Percentiles rank a stretch among this genome's conserved stretches.
These are phyloP conservation scores for Clarkia xantiana DNA, from an alignment of 345 rosid species.

Conservation along the genomic window DNA sequence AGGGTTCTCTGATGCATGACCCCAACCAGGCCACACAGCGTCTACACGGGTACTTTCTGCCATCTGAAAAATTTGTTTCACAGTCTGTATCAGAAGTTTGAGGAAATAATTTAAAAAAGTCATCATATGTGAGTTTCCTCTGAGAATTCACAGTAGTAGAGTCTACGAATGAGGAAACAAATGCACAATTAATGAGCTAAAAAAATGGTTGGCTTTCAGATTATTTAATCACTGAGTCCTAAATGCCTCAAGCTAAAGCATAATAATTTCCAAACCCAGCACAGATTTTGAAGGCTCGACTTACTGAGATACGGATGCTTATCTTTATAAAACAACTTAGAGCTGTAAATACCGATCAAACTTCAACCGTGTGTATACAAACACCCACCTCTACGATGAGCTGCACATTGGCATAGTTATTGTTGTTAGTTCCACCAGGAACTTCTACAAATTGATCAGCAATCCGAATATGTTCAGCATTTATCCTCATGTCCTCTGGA, in stretches of 20 bases:
- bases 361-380: neutral
- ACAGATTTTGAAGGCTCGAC: neutral
- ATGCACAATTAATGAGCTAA: neutral
- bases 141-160: neutral
- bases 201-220: neutral
- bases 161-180: neutral
- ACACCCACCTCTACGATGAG: conserved; percentile 89
- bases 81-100: conserved; percentile 2
- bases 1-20: conserved; percentile 98
- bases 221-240: neutral
- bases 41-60: conserved; percentile 95
- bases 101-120: neutral
- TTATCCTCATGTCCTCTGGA: conserved; percentile 99
- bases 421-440: conserved; percentile 98
- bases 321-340: conserved; percentile 2
- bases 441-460: conserved; percentile 99
- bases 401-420: conserved; percentile 98
- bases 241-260: neutral
- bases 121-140: neutral
- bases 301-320: neutral
- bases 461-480: conserved; percentile 94
- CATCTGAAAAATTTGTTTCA: conserved; percentile 37
- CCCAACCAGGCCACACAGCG: conserved; percentile 99
- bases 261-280: no score
- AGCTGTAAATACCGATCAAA: conserved; percentile 1